Evolutionary conservation across 192 early-diverging fungal genomes (phyloP).

Genomic region (Obelidium mucronatum): DNA sequence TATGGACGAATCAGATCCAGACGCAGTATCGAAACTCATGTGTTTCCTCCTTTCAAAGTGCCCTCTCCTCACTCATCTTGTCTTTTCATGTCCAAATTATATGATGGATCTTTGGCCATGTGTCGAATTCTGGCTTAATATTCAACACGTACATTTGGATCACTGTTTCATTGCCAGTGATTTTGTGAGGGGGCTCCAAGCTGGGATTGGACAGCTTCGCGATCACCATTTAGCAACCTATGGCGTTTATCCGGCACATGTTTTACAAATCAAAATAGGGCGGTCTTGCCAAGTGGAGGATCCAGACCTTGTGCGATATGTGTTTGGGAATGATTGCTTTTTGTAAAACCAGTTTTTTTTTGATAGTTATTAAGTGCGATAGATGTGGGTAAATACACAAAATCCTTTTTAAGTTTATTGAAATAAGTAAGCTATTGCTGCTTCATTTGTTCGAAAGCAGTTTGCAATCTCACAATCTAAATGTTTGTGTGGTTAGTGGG

Average conservation of each 20-base stretch:
- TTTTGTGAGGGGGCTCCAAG: conserved; percentile 7
- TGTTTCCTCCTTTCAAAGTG: background rate
- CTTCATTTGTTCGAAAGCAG: conserved; percentile 31
- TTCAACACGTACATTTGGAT: background rate
- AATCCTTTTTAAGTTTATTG: background rate
- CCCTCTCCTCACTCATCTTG: background rate
- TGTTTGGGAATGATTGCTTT: background rate
- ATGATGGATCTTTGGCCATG: conserved; percentile 35
- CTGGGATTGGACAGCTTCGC: background rate
- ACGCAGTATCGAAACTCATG: conserved; percentile 22
- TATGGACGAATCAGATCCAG: conserved; percentile 7
- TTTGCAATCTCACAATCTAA: conserved; percentile 34
- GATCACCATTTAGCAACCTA: background rate
- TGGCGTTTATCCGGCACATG: background rate
- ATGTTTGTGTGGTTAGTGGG: background rate
- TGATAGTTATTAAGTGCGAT: no score
- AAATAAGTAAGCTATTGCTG: conserved; percentile 1
- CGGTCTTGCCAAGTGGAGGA: conserved; percentile 22
- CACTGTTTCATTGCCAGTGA: background rate
- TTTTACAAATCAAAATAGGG: background rate
- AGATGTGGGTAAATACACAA: no score
- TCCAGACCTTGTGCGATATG: background rate
- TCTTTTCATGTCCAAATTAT: conserved; percentile 25
- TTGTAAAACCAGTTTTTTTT: no score
- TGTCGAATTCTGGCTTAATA: conserved; percentile 9